Evolutionary conservation across 169 alveolate genomes (phyloP).

Genomic region (Plasmodium cynomolgi): DNA sequence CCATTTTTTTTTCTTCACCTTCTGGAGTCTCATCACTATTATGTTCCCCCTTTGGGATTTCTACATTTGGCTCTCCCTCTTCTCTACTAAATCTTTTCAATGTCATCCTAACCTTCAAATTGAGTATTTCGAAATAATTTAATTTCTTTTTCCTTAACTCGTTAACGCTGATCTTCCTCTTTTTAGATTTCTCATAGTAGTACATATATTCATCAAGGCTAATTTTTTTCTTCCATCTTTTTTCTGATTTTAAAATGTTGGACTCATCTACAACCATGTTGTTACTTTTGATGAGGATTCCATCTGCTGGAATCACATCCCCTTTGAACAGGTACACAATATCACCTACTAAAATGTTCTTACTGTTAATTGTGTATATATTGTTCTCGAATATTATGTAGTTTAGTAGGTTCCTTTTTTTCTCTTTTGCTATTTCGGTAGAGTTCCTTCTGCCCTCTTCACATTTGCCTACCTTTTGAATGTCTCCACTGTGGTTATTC

Average conservation of each 20-base stretch:
- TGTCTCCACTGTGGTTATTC: not conserved
- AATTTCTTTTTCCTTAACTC: conserved; percentile 29
- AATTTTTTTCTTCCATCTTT: conserved; percentile 19
- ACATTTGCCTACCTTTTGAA: not conserved
- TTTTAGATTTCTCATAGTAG: conserved; percentile 13
- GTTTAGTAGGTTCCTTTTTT: conserved; percentile 7
- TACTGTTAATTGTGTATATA: conserved; percentile 34
- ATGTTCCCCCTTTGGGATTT: not conserved
- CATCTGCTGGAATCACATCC: conserved; percentile 63
- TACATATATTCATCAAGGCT: conserved; percentile 57
- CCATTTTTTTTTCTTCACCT: no score
- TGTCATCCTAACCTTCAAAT: conserved; percentile 7
- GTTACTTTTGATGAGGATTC: conserved; percentile 33
- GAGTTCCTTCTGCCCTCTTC: not conserved
- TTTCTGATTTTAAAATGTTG: not conserved
- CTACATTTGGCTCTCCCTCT: not conserved
- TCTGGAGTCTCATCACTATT: not conserved
- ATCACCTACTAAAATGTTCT: conserved; percentile 54
- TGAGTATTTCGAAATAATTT: conserved; percentile 32
- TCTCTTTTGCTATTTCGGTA: not conserved
- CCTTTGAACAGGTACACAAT: conserved; percentile 53
- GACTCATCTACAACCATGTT: conserved; percentile 64
- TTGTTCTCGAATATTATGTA: conserved; percentile 46
- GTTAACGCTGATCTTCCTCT: conserved; percentile 16
- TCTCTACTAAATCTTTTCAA: conserved; percentile 2